Conservation (phyloP, 116 monocot species). For the Cymodocea nodosa region DNA sequence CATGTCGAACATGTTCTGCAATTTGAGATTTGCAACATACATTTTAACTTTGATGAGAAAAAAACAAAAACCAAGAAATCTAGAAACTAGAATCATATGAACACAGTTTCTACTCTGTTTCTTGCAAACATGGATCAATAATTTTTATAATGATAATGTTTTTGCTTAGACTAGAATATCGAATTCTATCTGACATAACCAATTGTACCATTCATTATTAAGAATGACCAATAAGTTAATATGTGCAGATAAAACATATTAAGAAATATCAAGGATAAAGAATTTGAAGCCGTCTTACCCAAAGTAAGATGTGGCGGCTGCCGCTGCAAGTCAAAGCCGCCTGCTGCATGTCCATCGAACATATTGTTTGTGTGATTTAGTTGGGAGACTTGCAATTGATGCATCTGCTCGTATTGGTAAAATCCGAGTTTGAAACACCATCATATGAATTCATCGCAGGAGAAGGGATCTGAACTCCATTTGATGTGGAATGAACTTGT, state of each 20-base stretch:
- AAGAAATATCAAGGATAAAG: background rate
- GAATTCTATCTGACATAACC: too few species aligned
- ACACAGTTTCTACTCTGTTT: too few species aligned
- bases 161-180: too few species aligned
- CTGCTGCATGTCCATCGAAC: conserved; percentile 42
- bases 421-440: conserved; percentile 11
- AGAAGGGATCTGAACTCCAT: conserved; percentile 15
- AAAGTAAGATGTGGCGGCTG: conserved; percentile 13
- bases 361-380: conserved; percentile 19
- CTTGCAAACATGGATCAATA: background rate
- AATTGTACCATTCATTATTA: too few species aligned
- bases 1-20: too few species aligned
- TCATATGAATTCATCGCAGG: conserved; percentile 28
- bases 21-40: too few species aligned
- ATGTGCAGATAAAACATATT: background rate
- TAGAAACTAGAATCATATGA: too few species aligned
- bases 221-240: too few species aligned
- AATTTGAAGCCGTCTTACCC: conserved; percentile 4
- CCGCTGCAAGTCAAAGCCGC: conserved; percentile 18
- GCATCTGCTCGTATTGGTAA: conserved; percentile 27
- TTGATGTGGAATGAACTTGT: conserved; percentile 5
- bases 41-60: too few species aligned
- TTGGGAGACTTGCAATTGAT: conserved; percentile 23
- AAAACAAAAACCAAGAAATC: too few species aligned
- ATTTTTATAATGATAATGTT: too few species aligned